A percentile compares a stretch with the other conserved stretches of the same genome.
These are phyloP conservation scores for Aureobasidium uvarum DNA, from an alignment of 2,329 filamentous ascomycete genomes.

Conservation along the genomic window DNA sequence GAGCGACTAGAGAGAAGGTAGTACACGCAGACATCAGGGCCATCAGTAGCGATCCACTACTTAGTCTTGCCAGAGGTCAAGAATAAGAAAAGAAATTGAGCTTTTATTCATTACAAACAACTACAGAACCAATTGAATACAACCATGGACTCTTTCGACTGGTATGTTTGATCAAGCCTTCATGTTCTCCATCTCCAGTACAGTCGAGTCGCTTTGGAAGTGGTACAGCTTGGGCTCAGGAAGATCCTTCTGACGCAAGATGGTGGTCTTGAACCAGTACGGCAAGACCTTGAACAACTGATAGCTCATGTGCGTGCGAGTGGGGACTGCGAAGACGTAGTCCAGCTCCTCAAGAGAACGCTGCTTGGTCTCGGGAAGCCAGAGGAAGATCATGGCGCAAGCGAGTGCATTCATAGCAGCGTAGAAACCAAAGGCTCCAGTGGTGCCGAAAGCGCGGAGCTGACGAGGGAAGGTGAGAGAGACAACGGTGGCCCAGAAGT, in stretches of 20 bases:
- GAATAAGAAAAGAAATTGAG: too few species aligned
- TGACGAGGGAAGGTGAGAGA: conserved; percentile 52
- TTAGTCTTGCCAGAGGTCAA: too few species aligned
- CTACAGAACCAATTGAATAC: too few species aligned
- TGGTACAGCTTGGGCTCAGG: conserved; percentile 21
- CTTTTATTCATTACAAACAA: too few species aligned
- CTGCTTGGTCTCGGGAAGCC: conserved; percentile 52
- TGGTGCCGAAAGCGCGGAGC: conserved; percentile 48
- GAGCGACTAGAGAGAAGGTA: not conserved
- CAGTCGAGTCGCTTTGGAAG: conserved; percentile 15
- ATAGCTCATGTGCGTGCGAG: conserved; percentile 38
- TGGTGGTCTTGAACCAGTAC: conserved; percentile 49
- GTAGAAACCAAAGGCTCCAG: conserved; percentile 62
- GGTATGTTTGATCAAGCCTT: too few species aligned
- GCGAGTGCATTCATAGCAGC: conserved; percentile 60
- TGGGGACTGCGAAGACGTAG: conserved; percentile 54
- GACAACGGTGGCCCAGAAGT: conserved; percentile 52
- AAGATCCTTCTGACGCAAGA: conserved; percentile 41
- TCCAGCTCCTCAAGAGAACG: conserved; percentile 51
- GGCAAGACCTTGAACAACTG: conserved; percentile 43
- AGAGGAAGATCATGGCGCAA: conserved; percentile 63
- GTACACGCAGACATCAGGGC: too few species aligned
- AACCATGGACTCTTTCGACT: too few species aligned
- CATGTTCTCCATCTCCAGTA: not conserved
- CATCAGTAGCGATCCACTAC: too few species aligned